Evolutionary conservation across 441 rosid genomes (phyloP).

Genomic region (Oxalis stricta): DNA sequence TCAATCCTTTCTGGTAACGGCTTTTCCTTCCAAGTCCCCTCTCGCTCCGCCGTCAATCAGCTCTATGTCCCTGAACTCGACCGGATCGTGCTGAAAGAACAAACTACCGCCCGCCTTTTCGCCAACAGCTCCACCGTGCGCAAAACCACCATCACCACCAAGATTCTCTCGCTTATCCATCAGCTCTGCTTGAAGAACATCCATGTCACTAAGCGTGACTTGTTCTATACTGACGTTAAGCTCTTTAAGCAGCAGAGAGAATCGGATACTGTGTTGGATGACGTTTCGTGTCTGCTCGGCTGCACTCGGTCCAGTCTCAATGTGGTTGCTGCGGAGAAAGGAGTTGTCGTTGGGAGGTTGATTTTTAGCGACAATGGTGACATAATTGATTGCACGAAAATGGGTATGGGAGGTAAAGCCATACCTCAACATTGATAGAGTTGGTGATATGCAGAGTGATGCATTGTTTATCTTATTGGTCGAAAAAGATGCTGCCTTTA

Average conservation of each 20-base stretch:
- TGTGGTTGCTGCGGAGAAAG: conserved; percentile 83
- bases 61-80: conserved; percentile 97
- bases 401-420: conserved; percentile 97
- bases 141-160: conserved; percentile 74
- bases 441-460: conserved; percentile 91
- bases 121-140: conserved; percentile 73
- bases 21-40: conserved; percentile 78
- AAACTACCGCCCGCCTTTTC: conserved; percentile 79
- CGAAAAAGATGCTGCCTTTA: conserved; percentile 90
- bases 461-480: conserved; percentile 76
- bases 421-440: conserved; percentile 91
- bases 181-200: conserved; percentile 69
- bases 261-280: conserved; percentile 72
- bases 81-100: conserved; percentile 88
- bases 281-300: conserved; percentile 86
- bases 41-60: conserved; percentile 87
- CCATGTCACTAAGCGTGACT: conserved; percentile 94
- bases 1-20: conserved; percentile 83
- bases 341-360: conserved; percentile 84
- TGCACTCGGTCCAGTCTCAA: conserved; percentile 88
- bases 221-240: conserved; percentile 92
- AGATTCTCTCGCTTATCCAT: conserved; percentile 73
- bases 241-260: conserved; percentile 95
- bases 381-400: conserved; percentile 89
- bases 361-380: conserved; percentile 94